Evolutionary conservation across 345 rosid genomes (phyloP), one percentile per base, ranked within the genome.

Genomic region (Melaleuca alternifolia): DNA sequence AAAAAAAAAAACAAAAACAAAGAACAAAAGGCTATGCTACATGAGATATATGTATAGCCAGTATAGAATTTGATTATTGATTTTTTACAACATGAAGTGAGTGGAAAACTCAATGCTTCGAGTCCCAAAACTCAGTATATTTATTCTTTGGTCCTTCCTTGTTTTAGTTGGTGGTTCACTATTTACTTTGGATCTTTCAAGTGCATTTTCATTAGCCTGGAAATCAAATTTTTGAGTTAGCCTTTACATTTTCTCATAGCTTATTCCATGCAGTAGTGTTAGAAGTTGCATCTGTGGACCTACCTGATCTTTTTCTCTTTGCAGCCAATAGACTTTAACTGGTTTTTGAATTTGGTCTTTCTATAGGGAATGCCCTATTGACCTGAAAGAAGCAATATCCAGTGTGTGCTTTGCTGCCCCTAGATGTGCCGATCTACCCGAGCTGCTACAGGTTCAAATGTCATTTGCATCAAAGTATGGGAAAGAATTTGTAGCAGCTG

Each of bases 351-450:
- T 83, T 76, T 51, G 61, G 57, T 57, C 81, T 77, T 87, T 84
- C 61, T 89, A n/a, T 91, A 97, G 99, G 97, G 99, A 97, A 89
- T 97, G 99, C 84, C 99, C 99, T 87, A 54, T 97, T 71, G 99
- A 97, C 91, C 88, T 97, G 86, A 97, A 97, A 92, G 99, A 97
- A 90, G 97, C 99, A 37, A 95, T 97, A 87, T 95, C 98, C 56
- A 97, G 98, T 62, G 86, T 97, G 81, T 96, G 99, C 92, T 97
- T 97, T 89, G 99, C 97, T 90, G 98, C 99, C 18, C 99, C 99
- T 71, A 93, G 99, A 93, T 97, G 99, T 91, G 97, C 98, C 10
- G 99, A 97, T 88, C 91, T 97, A 90, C 92, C 91, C 26, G 99
- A 97, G 92, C 88, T 97, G 93, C 94, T 91, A 88, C 99, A 97